phyloP scores from a whole-genome alignment of 176 grass and related monocot genomes.

The Coix lacrymajobi region DNA sequence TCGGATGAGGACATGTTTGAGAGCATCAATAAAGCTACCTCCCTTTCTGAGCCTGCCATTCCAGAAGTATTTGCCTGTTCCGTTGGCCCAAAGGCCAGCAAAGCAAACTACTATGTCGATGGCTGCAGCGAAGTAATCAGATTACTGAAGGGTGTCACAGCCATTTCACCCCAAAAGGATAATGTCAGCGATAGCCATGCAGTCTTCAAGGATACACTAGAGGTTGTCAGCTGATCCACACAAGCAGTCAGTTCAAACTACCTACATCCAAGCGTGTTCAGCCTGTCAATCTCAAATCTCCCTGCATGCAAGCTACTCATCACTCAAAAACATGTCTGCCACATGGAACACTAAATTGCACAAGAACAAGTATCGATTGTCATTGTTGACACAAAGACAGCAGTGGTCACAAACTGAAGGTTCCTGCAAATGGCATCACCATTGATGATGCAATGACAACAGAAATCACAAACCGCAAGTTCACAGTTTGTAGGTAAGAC shows the following conservation, averaged over 20 bases:
- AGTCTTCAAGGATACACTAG: constrained; percentile 32
- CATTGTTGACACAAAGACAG: neutral
- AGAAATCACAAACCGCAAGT: neutral
- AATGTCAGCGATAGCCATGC: constrained; percentile 7
- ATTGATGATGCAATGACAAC: neutral
- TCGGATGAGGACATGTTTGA: constrained; percentile 94
- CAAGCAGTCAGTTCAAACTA: neutral
- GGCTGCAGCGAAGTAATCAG: constrained; percentile 57
- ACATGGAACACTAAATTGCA: neutral
- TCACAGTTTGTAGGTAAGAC: neutral
- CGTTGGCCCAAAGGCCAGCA: constrained; percentile 76
- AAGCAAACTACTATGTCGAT: constrained; percentile 80
- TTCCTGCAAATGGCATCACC: neutral
- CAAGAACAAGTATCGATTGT: neutral
- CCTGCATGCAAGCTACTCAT: neutral
- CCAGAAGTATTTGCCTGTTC: constrained; percentile 72
- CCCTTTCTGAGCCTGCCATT: constrained; percentile 4
- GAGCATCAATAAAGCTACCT: constrained; percentile 43
- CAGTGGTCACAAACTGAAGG: neutral
- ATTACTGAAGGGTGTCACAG: constrained; percentile 45
- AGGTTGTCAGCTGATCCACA: constrained; percentile 19
- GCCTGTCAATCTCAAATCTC: neutral
- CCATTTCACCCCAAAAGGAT: constrained; percentile 33
- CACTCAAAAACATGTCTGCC: neutral
- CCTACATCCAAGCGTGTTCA: neutral